Percentiles rank a stretch among this genome's conserved stretches.
Conservation (phyloP, 768 basidiomycete genomes). For the Obba rivulosa region DNA sequence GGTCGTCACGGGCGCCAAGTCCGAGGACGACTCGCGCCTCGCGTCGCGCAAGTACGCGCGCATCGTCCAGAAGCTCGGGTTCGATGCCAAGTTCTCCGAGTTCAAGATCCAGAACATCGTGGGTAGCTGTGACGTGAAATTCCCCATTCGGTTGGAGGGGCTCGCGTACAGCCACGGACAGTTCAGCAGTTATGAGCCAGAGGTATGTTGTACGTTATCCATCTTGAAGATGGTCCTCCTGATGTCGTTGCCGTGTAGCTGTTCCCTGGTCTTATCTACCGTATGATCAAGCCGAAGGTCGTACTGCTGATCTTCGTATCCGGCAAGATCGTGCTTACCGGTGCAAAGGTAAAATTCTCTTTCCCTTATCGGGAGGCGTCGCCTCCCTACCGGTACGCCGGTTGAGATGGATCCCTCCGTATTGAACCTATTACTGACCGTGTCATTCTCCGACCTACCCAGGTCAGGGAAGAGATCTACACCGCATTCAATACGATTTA, state of each 20-base stretch:
- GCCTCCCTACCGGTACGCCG: not conserved
- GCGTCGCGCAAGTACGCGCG: constrained; percentile 98
- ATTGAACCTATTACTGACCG: not conserved
- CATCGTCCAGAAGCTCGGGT: constrained; percentile 98
- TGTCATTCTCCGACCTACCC: constrained; percentile 30
- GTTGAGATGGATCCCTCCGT: not conserved
- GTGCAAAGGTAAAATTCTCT: constrained; percentile 79
- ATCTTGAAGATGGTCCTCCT: not conserved
- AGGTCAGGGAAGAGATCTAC: constrained; percentile 99
- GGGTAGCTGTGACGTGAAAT: constrained; percentile 96
- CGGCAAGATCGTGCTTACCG: constrained; percentile 97
- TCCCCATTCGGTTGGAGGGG: constrained; percentile 96
- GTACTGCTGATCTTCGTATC: constrained; percentile 98
- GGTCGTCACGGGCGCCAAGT: constrained; percentile 99
- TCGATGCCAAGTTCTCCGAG: constrained; percentile 98
- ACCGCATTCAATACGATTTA: constrained; percentile 99
- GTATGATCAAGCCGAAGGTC: constrained; percentile 99
- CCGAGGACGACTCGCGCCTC: constrained; percentile 93
- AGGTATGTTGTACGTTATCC: constrained; percentile 50
- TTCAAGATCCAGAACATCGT: constrained; percentile 99
- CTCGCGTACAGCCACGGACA: constrained; percentile 97
- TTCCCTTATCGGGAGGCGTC: constrained; percentile 11
- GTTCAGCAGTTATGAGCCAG: constrained; percentile 96
- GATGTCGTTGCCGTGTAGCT: constrained; percentile 47
- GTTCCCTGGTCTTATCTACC: constrained; percentile 98